These are phyloP conservation scores for Leccinum cinnamomeum DNA, from an alignment of 1,284 basidiomycete species.

Conservation along the genomic window DNA sequence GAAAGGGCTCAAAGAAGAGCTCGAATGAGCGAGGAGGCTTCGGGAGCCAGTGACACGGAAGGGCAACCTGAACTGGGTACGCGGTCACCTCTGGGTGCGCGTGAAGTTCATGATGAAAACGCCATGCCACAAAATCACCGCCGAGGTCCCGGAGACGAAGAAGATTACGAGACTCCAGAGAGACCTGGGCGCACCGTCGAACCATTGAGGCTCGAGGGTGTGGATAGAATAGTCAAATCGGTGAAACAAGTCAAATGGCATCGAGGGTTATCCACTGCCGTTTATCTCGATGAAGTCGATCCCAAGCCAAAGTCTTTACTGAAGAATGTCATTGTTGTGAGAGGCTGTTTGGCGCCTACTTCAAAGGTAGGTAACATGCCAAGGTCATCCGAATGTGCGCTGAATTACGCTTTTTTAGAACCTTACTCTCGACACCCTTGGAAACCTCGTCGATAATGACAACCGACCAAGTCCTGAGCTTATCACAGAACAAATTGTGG, in stretches of 20 bases:
- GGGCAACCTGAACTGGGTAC: constrained; percentile 26
- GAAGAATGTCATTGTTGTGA: constrained; percentile 44
- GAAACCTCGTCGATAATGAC: constrained; percentile 67
- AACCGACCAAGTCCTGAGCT: constrained; percentile 58
- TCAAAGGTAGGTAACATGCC: constrained; percentile 54
- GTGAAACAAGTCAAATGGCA: constrained; percentile 79
- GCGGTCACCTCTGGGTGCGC: constrained; percentile 21
- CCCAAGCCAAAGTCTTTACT: constrained; percentile 45
- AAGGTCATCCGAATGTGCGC: constrained; percentile 2
- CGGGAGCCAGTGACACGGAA: constrained; percentile 31
- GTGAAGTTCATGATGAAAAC: constrained; percentile 36
- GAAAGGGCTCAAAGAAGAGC: constrained; percentile 68
- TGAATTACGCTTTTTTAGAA: constrained; percentile 42
- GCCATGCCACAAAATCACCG: constrained; percentile 44
- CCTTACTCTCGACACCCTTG: constrained; percentile 67
- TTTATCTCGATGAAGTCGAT: constrained; percentile 61
- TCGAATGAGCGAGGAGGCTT: constrained; percentile 43
- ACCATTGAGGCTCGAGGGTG: constrained; percentile 39
- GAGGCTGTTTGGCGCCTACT: constrained; percentile 64
- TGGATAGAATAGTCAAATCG: constrained; percentile 37
- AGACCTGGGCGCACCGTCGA: constrained; percentile 40
- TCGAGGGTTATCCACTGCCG: constrained; percentile 59
- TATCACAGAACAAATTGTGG: constrained; percentile 63
- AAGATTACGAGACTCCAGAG: constrained; percentile 72
- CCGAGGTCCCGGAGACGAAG: constrained; percentile 77